Base-by-base conservation (phyloP, 2,329 filamentous ascomycete genomes). In the Neonectria hederae region DNA sequence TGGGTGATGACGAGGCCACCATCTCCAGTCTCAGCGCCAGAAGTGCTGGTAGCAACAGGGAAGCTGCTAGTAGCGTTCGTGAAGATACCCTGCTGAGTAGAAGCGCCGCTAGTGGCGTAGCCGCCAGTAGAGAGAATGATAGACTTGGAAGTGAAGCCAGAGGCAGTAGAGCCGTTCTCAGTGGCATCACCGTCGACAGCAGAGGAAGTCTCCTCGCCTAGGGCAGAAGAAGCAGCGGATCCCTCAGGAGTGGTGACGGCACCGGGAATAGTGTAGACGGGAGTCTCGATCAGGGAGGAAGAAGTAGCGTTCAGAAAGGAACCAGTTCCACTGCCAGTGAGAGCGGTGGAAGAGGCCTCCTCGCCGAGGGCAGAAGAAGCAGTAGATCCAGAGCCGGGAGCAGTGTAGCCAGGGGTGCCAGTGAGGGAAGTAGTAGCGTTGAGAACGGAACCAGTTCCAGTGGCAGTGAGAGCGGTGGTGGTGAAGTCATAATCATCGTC, bases 41-140 rank as follows among this genome's bases (percentile, higher is more conserved):
- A 43, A 21, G 22, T 30, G 26, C 65, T 54, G 21, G 57, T 68
- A 19, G 62, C 58, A 19, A 51, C 54, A 9, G 66, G 52, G 19
- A 21, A 14, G 43, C 56, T 58, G 3, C 32, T 57, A 19, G 59
- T 56, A 22, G 58, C 9, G 48, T 53, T 62, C 43, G 63, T 62
- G 32, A 59, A 62, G 17, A 53, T 32, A 30, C 28, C 55, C 9
- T 24, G 24, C 42, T 38, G 30, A 22, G 63, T 54, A 43, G 65
- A 64, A 40, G 63, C 26, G 21, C 22, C 55, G 24, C 42, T 63
- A 55, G 53, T 46, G 35, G 32, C 8, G 35, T 17, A 54, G 42
- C 61, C 59, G 32, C 61, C 59, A 26, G 58, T 63, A 28, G 62
- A 59, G 51, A 65, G 53, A 32, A 64, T 68, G 43, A 72, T 32